Evolutionary conservation across 1,284 basidiomycete species (phyloP).

Genomic region (Fomitopsis palustris): DNA sequence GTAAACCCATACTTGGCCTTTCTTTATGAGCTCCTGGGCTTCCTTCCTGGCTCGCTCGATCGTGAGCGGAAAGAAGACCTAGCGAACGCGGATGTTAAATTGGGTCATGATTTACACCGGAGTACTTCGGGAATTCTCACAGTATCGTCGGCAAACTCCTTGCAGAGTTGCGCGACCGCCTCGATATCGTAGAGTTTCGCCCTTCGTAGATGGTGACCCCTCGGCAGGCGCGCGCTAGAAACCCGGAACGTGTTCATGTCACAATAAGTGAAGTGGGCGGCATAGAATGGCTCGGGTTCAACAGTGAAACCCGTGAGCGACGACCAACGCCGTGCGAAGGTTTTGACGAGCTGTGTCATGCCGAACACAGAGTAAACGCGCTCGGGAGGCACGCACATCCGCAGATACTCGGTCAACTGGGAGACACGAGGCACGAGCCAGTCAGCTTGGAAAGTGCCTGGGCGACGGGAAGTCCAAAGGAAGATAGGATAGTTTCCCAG

Average conservation of each 20-base stretch:
- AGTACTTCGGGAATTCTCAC: constrained; percentile 25
- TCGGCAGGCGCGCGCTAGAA: constrained; percentile 20
- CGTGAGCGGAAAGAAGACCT: constrained; percentile 37
- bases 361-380: constrained; percentile 49
- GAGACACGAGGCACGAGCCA: constrained; percentile 35
- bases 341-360: constrained; percentile 32
- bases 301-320: constrained; percentile 30
- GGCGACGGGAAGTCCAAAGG: constrained; percentile 40
- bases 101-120: constrained; percentile 3
- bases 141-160: constrained; percentile 45
- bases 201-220: constrained; percentile 30
- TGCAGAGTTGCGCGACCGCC: constrained; percentile 38
- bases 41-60: constrained; percentile 34
- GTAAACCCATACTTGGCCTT: constrained; percentile 45
- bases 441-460: constrained; percentile 24
- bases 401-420: constrained; percentile 34
- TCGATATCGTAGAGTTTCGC: constrained; percentile 33
- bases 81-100: constrained; percentile 9
- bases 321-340: constrained; percentile 37
- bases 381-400: constrained; percentile 34
- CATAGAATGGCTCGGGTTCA: constrained; percentile 40
- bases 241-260: constrained; percentile 31
- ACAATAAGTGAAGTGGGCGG: constrained; percentile 40
- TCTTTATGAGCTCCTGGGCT: constrained; percentile 39
- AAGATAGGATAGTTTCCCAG: constrained; percentile 50